phyloP scores from a whole-genome alignment of 2,329 filamentous ascomycete species.

The Aspergillus proliferans region DNA sequence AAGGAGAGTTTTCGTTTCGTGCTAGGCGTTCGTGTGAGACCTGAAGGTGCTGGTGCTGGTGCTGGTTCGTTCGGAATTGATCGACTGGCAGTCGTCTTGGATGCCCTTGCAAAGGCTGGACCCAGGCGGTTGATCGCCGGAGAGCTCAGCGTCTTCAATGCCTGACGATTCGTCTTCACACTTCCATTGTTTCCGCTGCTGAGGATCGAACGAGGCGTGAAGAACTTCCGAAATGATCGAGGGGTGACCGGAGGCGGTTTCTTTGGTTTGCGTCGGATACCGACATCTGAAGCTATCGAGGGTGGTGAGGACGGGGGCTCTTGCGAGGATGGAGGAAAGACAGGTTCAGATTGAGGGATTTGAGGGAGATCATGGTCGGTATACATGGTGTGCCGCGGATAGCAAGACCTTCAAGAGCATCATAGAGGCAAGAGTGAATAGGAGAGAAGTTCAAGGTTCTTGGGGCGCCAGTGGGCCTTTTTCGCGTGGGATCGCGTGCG shows the following conservation, averaged over 20 bases:
- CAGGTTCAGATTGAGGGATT: conserved; percentile 30
- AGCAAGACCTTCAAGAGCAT: conserved; percentile 15
- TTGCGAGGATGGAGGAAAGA: conserved; percentile 23
- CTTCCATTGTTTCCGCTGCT: conserved; percentile 28
- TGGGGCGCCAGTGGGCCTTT: neutral
- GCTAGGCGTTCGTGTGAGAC: conserved; percentile 32
- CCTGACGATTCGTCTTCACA: conserved; percentile 39
- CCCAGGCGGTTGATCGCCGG: conserved; percentile 39
- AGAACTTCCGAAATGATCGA: conserved; percentile 47
- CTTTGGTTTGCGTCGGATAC: conserved; percentile 31
- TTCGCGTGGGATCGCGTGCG: too few relatives aligned
- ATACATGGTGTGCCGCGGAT: conserved; percentile 25
- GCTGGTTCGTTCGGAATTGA: conserved; percentile 21
- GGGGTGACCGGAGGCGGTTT: conserved; percentile 46
- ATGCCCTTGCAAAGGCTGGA: conserved; percentile 35
- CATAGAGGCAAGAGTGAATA: conserved; percentile 10
- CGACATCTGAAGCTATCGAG: conserved; percentile 34
- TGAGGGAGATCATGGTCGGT: conserved; percentile 25
- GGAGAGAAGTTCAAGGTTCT: conserved; percentile 1
- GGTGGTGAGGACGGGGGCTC: conserved; percentile 39
- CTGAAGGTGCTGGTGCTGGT: conserved; percentile 17
- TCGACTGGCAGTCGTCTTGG: conserved; percentile 25
- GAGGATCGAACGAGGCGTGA: conserved; percentile 43
- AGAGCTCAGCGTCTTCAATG: conserved; percentile 38
- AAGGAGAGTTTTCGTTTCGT: conserved; percentile 43